These are phyloP conservation scores for Grosmannia penicillata DNA, from an alignment of 2,329 filamentous ascomycete genomes.

Conservation along the genomic window DNA sequence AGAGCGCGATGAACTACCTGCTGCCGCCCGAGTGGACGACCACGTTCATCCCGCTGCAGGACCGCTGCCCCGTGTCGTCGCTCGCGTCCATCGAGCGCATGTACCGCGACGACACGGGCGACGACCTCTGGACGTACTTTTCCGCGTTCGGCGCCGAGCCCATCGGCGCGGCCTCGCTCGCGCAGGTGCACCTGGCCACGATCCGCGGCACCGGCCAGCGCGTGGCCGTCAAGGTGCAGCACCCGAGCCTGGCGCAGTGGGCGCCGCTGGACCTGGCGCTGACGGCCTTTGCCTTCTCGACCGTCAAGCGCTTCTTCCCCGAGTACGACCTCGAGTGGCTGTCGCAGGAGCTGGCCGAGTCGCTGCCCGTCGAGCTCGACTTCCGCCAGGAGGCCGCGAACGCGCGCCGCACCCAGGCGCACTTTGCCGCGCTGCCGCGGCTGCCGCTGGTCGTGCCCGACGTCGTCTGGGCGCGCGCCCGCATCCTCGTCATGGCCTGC, in stretches of 20 bases:
- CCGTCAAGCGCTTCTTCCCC: constrained; percentile 83
- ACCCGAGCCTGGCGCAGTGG: constrained; percentile 81
- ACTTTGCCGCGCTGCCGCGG: constrained; percentile 59
- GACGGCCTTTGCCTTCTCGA: constrained; percentile 79
- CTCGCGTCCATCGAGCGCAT: constrained; percentile 74
- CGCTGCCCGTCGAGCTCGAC: constrained; percentile 80
- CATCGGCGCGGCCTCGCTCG: constrained; percentile 84
- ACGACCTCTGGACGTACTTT: constrained; percentile 68
- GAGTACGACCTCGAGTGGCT: constrained; percentile 97
- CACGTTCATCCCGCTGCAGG: constrained; percentile 91
- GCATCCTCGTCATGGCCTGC: constrained; percentile 92
- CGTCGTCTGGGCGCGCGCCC: constrained; percentile 75
- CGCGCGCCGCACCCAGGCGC: constrained; percentile 60
- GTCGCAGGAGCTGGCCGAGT: constrained; percentile 81
- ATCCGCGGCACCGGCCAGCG: constrained; percentile 68
- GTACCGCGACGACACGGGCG: constrained; percentile 72
- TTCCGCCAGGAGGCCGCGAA: constrained; percentile 79
- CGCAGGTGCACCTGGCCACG: constrained; percentile 83
- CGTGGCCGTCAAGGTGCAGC: constrained; percentile 94
- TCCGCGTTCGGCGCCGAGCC: constrained; percentile 67
- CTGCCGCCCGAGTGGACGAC: constrained; percentile 84
- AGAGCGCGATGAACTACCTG: constrained; percentile 91
- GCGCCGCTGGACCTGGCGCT: constrained; percentile 74
- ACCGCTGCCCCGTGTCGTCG: constrained; percentile 86
- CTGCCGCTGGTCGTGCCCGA: constrained; percentile 79